Evolutionary conservation across 768 basidiomycete genomes (phyloP).

Genomic region (Trametes cinnabarina): DNA sequence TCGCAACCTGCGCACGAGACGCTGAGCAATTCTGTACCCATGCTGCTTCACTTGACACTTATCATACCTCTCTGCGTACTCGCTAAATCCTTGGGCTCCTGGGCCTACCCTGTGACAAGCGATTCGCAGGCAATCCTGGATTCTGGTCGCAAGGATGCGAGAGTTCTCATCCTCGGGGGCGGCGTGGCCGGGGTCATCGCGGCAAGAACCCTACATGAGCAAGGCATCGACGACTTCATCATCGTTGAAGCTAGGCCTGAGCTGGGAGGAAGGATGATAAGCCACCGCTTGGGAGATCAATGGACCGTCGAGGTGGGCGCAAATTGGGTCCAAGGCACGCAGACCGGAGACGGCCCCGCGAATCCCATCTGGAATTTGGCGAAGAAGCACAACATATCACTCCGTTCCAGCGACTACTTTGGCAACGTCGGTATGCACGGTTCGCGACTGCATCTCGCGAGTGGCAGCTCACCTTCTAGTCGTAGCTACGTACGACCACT

Average conservation of each 20-base stretch:
- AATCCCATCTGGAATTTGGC: conserved; percentile 64
- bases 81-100: neutral
- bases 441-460: neutral
- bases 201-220: conserved; percentile 54
- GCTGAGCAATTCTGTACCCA: neutral
- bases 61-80: neutral
- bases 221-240: conserved; percentile 55
- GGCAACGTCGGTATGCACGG: conserved; percentile 39
- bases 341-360: conserved; percentile 43
- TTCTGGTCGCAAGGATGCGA: conserved; percentile 21
- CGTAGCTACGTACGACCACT: conserved; percentile 53
- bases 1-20: neutral
- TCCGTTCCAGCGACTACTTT: conserved; percentile 44
- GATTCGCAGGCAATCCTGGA: neutral
- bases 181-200: conserved; percentile 66
- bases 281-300: conserved; percentile 43
- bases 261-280: conserved; percentile 62
- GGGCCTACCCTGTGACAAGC: neutral
- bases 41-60: neutral
- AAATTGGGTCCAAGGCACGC: conserved; percentile 60
- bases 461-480: neutral
- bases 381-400: conserved; percentile 51
- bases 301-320: conserved; percentile 54
- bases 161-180: conserved; percentile 61
- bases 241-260: conserved; percentile 58